Conservation (phyloP, 2,329 filamentous ascomycete species). For the Cladobotryum protrusum region DNA sequence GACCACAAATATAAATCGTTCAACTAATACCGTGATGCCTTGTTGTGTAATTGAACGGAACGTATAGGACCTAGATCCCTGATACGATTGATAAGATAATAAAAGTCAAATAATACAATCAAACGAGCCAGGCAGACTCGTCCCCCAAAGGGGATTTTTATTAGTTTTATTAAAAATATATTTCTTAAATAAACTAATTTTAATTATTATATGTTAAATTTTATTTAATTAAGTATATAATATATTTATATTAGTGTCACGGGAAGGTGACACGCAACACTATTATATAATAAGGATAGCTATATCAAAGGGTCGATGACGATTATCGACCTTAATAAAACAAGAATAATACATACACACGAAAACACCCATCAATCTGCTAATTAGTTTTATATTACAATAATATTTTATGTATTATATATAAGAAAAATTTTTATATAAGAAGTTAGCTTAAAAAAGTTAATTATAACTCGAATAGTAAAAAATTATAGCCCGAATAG, state of each 20-base stretch:
- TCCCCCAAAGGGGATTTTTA: too few species aligned
- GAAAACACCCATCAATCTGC: background rate
- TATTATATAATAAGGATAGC: too few species aligned
- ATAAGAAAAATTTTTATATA: background rate
- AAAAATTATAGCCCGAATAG: background rate
- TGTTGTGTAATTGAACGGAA: too few species aligned
- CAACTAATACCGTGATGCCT: too few species aligned
- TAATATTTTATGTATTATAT: too few species aligned
- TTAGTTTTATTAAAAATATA: background rate
- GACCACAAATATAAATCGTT: too few species aligned
- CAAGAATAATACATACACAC: too few species aligned
- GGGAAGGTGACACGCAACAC: too few species aligned
- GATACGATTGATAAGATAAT: background rate
- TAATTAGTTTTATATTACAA: background rate
- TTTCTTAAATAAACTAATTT: background rate
- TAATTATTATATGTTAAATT: background rate
- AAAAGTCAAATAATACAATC: background rate
- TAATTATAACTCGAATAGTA: background rate
- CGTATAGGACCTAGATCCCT: too few species aligned
- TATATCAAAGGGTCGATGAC: too few species aligned
- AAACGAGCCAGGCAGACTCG: too few species aligned
- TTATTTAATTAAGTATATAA: background rate
- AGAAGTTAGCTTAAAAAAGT: background rate
- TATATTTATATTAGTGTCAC: background rate
- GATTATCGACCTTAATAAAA: too few species aligned